phyloP scores from a whole-genome alignment of 2,329 filamentous ascomycete species.

The Trichoderma harzianum region DNA sequence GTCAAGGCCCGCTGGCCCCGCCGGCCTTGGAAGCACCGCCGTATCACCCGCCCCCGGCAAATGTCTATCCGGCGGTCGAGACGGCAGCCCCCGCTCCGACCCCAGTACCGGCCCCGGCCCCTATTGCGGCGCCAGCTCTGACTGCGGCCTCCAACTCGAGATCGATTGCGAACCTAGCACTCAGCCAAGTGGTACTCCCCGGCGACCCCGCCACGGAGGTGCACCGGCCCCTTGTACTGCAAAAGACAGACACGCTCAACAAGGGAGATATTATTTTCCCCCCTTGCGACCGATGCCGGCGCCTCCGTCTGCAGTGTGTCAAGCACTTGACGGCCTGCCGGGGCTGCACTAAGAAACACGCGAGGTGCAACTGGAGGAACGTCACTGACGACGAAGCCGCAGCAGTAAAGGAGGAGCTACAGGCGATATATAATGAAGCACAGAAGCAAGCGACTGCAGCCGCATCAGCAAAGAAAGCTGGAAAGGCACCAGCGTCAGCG shows the following conservation, averaged over 20 bases:
- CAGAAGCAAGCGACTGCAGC: not conserved
- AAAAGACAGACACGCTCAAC: conserved; percentile 70
- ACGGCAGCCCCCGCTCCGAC: not conserved
- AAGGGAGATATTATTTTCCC: conserved; percentile 75
- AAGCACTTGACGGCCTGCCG: conserved; percentile 85
- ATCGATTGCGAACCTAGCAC: not conserved
- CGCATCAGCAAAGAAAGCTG: not conserved
- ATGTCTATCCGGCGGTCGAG: not conserved
- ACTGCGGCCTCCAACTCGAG: not conserved
- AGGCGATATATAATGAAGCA: conserved; percentile 8
- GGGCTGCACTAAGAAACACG: conserved; percentile 87
- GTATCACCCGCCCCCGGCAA: conserved; percentile 19
- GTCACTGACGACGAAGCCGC: conserved; percentile 67
- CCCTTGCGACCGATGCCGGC: conserved; percentile 78
- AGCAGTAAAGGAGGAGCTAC: conserved; percentile 30
- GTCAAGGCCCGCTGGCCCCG: conserved; percentile 28
- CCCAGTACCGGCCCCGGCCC: not conserved
- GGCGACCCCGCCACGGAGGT: conserved; percentile 30
- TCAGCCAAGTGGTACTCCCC: not conserved
- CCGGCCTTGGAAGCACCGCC: conserved; percentile 27
- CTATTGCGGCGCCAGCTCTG: not conserved
- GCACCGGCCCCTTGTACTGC: conserved; percentile 59
- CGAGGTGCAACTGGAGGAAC: conserved; percentile 81
- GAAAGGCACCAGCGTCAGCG: not conserved
- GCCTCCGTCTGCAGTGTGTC: conserved; percentile 75